Percentiles rank a stretch among this genome's conserved stretches.
Conservation (phyloP, 1,284 basidiomycete genomes). For the Wallemia ichthyophaga region DNA sequence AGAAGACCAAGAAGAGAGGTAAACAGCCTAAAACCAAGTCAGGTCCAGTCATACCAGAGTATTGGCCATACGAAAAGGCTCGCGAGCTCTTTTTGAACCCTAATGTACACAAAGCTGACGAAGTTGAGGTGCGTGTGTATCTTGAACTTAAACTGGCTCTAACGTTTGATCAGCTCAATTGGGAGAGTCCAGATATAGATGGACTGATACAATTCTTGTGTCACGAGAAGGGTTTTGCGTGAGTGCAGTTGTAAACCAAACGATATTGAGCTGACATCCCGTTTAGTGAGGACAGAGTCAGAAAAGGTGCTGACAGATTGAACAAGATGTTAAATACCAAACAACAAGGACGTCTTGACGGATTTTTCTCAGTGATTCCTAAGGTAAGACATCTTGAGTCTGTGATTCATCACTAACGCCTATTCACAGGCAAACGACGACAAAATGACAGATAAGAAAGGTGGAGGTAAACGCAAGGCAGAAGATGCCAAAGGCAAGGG, state of each 20-base stretch:
- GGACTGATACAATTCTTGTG: slow-evolving; percentile 85
- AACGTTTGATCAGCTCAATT: slow-evolving; percentile 35
- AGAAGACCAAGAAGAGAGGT: slow-evolving; percentile 8
- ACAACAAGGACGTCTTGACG: slow-evolving; percentile 84
- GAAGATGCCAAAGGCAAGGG: not conserved
- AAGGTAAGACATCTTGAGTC: slow-evolving; percentile 14
- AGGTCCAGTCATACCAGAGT: slow-evolving; percentile 50
- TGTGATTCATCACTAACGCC: no score
- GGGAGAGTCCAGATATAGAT: slow-evolving; percentile 76
- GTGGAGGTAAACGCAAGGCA: not conserved
- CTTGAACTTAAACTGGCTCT: not conserved
- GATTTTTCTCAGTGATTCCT: slow-evolving; percentile 57
- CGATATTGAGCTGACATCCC: not conserved
- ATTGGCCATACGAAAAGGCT: slow-evolving; percentile 90
- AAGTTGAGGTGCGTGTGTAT: slow-evolving; percentile 39
- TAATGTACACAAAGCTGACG: slow-evolving; percentile 54
- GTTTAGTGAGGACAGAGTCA: slow-evolving; percentile 70
- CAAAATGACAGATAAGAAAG: not conserved
- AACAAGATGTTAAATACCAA: slow-evolving; percentile 60
- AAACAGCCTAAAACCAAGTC: slow-evolving; percentile 13
- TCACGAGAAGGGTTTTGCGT: slow-evolving; percentile 91
- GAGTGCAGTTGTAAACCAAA: slow-evolving; percentile 9
- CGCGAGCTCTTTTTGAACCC: slow-evolving; percentile 67
- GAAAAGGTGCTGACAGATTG: slow-evolving; percentile 80
- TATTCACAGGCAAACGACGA: not conserved